phyloP scores from a whole-genome alignment of 2,329 filamentous ascomycete species.

The Penicillium sp. region DNA sequence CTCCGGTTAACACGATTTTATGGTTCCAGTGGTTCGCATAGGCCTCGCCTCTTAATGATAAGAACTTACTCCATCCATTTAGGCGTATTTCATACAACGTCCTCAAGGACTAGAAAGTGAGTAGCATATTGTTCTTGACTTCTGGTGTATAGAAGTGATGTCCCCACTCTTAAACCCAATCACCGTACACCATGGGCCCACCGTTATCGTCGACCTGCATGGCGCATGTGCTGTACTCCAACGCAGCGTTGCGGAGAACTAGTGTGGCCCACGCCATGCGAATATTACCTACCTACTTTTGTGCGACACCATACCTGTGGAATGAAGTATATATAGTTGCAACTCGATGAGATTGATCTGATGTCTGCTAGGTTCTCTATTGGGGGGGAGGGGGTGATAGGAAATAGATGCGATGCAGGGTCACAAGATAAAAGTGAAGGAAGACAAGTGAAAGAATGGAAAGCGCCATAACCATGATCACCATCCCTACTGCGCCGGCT shows the following conservation, averaged over 20 bases:
- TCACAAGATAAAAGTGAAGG: background rate
- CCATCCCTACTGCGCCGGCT: slow-evolving; percentile 21
- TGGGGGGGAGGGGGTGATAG: background rate
- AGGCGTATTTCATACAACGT: no score
- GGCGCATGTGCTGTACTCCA: background rate
- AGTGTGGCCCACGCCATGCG: background rate
- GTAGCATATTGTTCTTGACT: no score
- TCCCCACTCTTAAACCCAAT: slow-evolving; percentile 14
- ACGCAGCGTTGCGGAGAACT: background rate
- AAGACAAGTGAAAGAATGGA: background rate
- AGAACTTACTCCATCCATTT: no score
- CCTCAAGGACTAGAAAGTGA: no score
- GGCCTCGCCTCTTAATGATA: background rate
- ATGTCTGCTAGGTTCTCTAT: background rate
- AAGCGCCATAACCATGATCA: slow-evolving; percentile 9
- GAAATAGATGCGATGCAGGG: slow-evolving; percentile 8
- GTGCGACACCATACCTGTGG: background rate
- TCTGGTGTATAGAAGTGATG: background rate
- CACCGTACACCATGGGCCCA: background rate
- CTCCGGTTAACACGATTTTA: background rate
- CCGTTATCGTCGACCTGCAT: background rate
- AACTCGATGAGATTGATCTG: background rate
- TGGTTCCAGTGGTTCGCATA: background rate
- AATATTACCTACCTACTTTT: background rate
- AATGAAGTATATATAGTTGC: background rate